Conservation (phyloP, 2,329 filamentous ascomycete genomes). For the Fusarium goolgardi region DNA sequence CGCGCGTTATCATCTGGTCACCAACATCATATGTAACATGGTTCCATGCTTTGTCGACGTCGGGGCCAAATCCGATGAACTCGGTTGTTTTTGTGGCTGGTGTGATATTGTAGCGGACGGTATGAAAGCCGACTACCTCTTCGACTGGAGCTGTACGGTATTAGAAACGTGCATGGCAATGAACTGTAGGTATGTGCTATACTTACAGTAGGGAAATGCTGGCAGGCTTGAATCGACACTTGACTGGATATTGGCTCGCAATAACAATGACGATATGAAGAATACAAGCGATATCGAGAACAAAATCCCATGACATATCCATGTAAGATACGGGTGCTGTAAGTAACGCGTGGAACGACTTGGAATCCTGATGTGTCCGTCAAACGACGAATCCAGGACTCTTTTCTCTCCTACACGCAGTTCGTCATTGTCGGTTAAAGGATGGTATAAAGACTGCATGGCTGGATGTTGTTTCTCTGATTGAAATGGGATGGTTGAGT, state of each 20-base stretch:
- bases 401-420: conserved; percentile 24
- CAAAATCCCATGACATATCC: conserved; percentile 30
- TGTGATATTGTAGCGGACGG: conserved; percentile 61
- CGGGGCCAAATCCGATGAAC: conserved; percentile 66
- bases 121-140: conserved; percentile 61
- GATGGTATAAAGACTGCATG: conserved; percentile 20
- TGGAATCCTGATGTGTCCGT: background rate
- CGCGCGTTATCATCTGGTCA: conserved; percentile 68
- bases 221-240: background rate
- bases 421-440: conserved; percentile 30
- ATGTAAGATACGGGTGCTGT: conserved; percentile 9
- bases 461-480: background rate
- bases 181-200: background rate
- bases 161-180: background rate
- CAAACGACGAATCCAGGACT: conserved; percentile 6
- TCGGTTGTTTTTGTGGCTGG: conserved; percentile 58
- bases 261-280: conserved; percentile 24
- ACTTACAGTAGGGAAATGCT: conserved; percentile 34
- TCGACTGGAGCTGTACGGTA: conserved; percentile 58
- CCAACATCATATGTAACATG: conserved; percentile 63
- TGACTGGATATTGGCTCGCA: conserved; percentile 11
- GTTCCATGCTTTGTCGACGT: conserved; percentile 69
- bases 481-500: background rate
- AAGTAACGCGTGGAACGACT: background rate
- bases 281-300: conserved; percentile 28